These are phyloP conservation scores for Cadophora luteo-olivacea DNA, from an alignment of 2,329 filamentous ascomycete genomes.

Conservation along the genomic window DNA sequence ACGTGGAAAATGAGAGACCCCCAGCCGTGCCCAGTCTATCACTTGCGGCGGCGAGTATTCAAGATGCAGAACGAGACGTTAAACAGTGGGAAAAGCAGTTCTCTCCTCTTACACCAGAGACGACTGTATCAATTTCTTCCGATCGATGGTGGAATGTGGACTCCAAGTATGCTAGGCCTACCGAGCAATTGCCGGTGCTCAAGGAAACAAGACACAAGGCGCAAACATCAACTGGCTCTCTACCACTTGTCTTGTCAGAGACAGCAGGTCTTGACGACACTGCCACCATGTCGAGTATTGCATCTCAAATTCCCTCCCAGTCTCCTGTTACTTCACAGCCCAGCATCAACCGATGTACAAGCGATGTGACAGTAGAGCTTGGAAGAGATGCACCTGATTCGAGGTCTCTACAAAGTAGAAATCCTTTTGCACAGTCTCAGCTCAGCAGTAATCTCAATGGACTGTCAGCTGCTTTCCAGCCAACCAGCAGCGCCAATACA, in stretches of 20 bases:
- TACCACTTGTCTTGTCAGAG: conserved; percentile 39
- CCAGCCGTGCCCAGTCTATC: conserved; percentile 45
- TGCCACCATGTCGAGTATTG: conserved; percentile 27
- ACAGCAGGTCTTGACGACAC: conserved; percentile 30
- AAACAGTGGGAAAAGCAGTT: conserved; percentile 45
- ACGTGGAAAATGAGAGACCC: conserved; percentile 29
- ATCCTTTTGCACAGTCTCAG: conserved; percentile 37
- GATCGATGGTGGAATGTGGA: conserved; percentile 49
- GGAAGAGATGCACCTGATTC: conserved; percentile 27
- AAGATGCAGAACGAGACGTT: conserved; percentile 34
- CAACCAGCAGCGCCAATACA: conserved; percentile 18
- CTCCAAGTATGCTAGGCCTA: conserved; percentile 31
- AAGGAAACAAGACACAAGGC: conserved; percentile 40
- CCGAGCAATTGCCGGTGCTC: conserved; percentile 30
- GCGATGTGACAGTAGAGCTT: conserved; percentile 28
- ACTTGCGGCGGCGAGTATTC: conserved; percentile 42
- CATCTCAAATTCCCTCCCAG: conserved; percentile 21
- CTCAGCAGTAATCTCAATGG: conserved; percentile 26
- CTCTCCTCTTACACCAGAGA: conserved; percentile 42
- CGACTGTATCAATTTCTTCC: conserved; percentile 40
- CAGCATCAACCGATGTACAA: conserved; percentile 16
- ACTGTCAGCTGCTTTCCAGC: conserved; percentile 10
- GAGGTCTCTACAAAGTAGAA: conserved; percentile 34
- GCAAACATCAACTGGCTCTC: conserved; percentile 38
- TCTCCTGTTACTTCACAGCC: conserved; percentile 20